Evolutionary conservation across 805 yeast species (phyloP).

Genomic region (Wickerhamiella shivajii): DNA sequence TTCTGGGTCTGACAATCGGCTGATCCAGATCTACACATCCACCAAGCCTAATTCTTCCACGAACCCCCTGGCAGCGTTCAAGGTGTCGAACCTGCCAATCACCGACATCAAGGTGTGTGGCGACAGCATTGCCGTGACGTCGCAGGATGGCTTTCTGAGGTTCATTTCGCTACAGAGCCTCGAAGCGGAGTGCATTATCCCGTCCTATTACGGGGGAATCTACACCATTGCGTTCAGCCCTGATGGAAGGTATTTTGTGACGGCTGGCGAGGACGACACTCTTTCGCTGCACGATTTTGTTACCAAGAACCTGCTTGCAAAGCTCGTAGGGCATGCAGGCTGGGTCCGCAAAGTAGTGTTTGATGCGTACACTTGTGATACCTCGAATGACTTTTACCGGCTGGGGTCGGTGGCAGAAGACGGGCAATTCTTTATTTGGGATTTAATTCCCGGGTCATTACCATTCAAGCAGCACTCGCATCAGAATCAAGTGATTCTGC

Average conservation of each 20-base stretch:
- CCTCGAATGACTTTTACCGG: slow-evolving; percentile 25
- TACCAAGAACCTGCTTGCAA: slow-evolving; percentile 22
- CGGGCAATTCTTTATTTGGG: slow-evolving; percentile 38
- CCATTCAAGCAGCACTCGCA: slow-evolving; percentile 14
- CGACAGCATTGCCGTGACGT: slow-evolving; percentile 33
- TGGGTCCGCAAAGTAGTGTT: slow-evolving; percentile 36
- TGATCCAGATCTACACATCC: slow-evolving; percentile 13
- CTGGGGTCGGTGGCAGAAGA: slow-evolving; percentile 45
- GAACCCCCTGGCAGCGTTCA: slow-evolving; percentile 47
- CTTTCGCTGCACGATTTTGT: slow-evolving; percentile 31
- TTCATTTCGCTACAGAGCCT: slow-evolving; percentile 38
- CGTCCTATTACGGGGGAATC: slow-evolving; percentile 55
- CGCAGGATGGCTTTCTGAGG: slow-evolving; percentile 52
- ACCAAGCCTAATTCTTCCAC: neutral
- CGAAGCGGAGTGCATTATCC: slow-evolving; percentile 36
- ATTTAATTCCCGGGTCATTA: slow-evolving; percentile 34
- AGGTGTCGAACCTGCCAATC: slow-evolving; percentile 43
- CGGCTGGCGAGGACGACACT: slow-evolving; percentile 45
- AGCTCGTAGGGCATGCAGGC: slow-evolving; percentile 37
- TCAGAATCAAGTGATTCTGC: slow-evolving; percentile 14
- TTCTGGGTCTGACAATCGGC: slow-evolving; percentile 6
- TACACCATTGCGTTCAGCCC: slow-evolving; percentile 38
- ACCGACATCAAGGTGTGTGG: slow-evolving; percentile 25
- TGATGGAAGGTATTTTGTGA: slow-evolving; percentile 33
- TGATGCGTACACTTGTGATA: slow-evolving; percentile 28